These are phyloP conservation scores for Cordyceps tenuipes DNA, from an alignment of 2,329 filamentous ascomycete species.

Conservation along the genomic window DNA sequence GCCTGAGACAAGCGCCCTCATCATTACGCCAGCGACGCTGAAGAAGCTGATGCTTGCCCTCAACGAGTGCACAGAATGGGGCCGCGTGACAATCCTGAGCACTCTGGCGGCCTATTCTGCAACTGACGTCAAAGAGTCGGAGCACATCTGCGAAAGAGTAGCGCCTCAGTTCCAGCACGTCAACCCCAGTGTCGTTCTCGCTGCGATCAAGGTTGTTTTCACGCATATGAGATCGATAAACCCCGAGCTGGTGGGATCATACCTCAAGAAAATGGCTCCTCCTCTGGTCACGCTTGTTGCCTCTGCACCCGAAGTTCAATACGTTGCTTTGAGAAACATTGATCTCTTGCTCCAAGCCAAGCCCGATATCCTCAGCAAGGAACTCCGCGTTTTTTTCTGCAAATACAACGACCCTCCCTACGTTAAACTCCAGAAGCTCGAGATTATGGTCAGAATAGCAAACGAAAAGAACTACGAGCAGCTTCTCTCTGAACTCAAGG, in stretches of 20 bases:
- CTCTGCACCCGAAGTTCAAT: conserved; percentile 93
- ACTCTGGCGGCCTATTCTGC: conserved; percentile 85
- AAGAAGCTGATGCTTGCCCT: conserved; percentile 96
- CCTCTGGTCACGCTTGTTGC: conserved; percentile 95
- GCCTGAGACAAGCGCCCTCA: conserved; percentile 79
- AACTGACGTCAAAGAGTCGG: conserved; percentile 84
- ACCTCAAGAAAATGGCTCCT: conserved; percentile 97
- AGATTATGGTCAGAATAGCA: conserved; percentile 98
- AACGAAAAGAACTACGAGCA: conserved; percentile 97
- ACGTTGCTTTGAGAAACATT: conserved; percentile 92
- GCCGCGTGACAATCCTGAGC: conserved; percentile 83
- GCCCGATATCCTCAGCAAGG: conserved; percentile 93
- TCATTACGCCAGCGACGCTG: conserved; percentile 71
- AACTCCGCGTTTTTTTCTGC: conserved; percentile 97
- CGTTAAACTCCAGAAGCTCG: conserved; percentile 93
- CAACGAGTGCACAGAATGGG: conserved; percentile 98
- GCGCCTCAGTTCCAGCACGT: conserved; percentile 97
- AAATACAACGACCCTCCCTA: conserved; percentile 99
- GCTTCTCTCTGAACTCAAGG: conserved; percentile 85
- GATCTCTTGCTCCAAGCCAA: conserved; percentile 92
- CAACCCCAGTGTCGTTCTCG: conserved; percentile 91
- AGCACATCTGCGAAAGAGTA: conserved; percentile 96
- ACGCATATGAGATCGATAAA: conserved; percentile 86
- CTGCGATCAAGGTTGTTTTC: conserved; percentile 97
- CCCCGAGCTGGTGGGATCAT: conserved; percentile 69